phyloP scores from a whole-genome alignment of 1,284 basidiomycete genomes.

The Ceratobasidium theobromae region DNA sequence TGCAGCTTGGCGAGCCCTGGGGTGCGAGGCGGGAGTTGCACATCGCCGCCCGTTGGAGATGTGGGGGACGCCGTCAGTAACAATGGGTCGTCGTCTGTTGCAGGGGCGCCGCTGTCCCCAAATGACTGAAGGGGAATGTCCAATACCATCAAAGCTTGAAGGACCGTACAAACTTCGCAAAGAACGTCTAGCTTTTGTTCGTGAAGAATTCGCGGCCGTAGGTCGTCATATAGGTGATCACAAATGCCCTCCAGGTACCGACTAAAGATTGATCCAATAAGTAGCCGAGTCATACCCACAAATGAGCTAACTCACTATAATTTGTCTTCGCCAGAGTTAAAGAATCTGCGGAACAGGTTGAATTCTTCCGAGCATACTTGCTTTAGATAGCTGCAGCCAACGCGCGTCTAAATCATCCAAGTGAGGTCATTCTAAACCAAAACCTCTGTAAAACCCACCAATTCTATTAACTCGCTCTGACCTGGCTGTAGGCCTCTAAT shows the following conservation, averaged over 20 bases:
- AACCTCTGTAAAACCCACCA: slow-evolving; percentile 54
- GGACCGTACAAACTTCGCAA: slow-evolving; percentile 90
- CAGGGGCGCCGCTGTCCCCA: slow-evolving; percentile 24
- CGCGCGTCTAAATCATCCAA: slow-evolving; percentile 60
- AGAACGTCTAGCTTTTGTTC: slow-evolving; percentile 82
- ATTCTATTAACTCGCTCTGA: slow-evolving; percentile 78
- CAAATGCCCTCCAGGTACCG: slow-evolving; percentile 86
- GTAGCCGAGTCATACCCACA: background rate
- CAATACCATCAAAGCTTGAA: slow-evolving; percentile 91
- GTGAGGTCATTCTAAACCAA: slow-evolving; percentile 1
- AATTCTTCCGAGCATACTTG: slow-evolving; percentile 89
- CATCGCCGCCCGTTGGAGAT: background rate
- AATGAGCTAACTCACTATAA: slow-evolving; percentile 68
- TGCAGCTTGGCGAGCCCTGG: slow-evolving; percentile 56
- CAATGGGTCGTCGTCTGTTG: slow-evolving; percentile 38
- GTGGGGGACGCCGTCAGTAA: slow-evolving; percentile 27
- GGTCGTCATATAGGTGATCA: slow-evolving; percentile 89
- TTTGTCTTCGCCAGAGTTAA: slow-evolving; percentile 77
- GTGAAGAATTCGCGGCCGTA: slow-evolving; percentile 89
- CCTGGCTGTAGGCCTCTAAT: slow-evolving; percentile 77
- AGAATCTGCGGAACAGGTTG: slow-evolving; percentile 78
- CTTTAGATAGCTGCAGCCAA: slow-evolving; percentile 88
- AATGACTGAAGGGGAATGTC: slow-evolving; percentile 47
- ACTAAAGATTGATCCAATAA: slow-evolving; percentile 47
- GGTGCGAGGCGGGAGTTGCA: slow-evolving; percentile 20